Base-by-base conservation (phyloP, 2,329 filamentous ascomycete genomes). In the Ophiostoma tasmaniense region DNA sequence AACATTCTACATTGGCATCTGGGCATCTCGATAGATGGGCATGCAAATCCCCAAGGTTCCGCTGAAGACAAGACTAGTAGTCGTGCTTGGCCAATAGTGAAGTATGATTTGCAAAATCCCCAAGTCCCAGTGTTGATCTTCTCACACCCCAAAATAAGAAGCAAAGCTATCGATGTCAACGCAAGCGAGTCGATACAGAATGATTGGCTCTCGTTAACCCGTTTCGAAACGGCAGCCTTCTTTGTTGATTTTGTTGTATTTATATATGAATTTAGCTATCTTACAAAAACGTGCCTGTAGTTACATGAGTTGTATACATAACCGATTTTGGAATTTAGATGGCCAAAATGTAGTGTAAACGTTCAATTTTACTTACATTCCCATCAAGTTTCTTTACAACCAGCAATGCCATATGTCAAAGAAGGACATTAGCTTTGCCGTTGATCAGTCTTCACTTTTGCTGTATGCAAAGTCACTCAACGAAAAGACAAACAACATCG, bases 21-120 rank as follows among this genome's bases (percentile, higher is more conserved):
- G 17, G 50, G 50, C n/a, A 55, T 55, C n/a, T 55, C 50, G 50
- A 55, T 55, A 55, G 55, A 61, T 61, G 55, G 55, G 7, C 55
- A 55, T 55, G 50, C 50, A 10, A 55, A 25, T 55, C 50, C 11
- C 25, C 50, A n/a, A 20, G 20, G 42, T 20, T 45, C 17, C 17
- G 42, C 14, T 42, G 39, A 20, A 22, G 22, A 28, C 50, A 7
- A 55, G 50, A 55, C n/a, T 22, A 55, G 22, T 10, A 28, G 22
- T 4, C 8, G 1, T 6, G 17, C n/a, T 2, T 45, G 42, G 17
- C 42, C 42, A 45, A 20, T 45, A 7, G n/a, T n/a, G 42, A 45
- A 6, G 17, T 45, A 45, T 17, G 17, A 17, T 39, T 8, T 50
- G 45, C n/a, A 50, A n/a, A 22, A n/a, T 8, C 20, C 13, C 39